Evolutionary conservation across 768 basidiomycete species (phyloP).

Genomic region (Russula sp.): DNA sequence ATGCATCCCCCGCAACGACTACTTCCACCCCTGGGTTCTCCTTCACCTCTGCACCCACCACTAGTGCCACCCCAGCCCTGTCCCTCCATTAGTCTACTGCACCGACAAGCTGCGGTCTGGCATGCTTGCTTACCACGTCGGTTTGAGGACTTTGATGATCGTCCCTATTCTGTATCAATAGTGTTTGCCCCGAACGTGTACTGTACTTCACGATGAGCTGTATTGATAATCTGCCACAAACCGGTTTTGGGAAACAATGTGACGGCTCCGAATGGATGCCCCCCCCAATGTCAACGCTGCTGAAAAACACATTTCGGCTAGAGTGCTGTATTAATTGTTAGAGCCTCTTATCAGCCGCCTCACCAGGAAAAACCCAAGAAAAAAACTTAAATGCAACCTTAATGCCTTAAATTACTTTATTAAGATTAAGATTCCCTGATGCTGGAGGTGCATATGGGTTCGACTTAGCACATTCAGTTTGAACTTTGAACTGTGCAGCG

Average conservation of each 20-base stretch:
- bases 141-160: background rate
- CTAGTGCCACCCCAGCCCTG: background rate
- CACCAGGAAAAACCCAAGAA: too few relatives aligned
- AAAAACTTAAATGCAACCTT: too few relatives aligned
- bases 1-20: background rate
- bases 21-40: slow-evolving; percentile 3
- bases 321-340: too few relatives aligned
- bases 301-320: too few relatives aligned
- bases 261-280: too few relatives aligned
- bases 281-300: too few relatives aligned
- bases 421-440: too few relatives aligned
- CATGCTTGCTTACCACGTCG: background rate
- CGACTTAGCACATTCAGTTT: too few relatives aligned
- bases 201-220: background rate
- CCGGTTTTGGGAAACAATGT: background rate
- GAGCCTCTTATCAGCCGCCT: too few relatives aligned
- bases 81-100: background rate
- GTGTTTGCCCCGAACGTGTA: background rate
- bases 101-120: background rate
- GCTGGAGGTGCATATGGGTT: too few relatives aligned
- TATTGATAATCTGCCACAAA: background rate
- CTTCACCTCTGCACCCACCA: background rate
- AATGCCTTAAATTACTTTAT: too few relatives aligned
- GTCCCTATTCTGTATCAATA: background rate
- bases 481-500: too few relatives aligned